Percentiles rank a stretch among this genome's conserved stretches.
Conservation (phyloP, 2,329 filamentous ascomycete genomes). For the Colletotrichum spinosum region DNA sequence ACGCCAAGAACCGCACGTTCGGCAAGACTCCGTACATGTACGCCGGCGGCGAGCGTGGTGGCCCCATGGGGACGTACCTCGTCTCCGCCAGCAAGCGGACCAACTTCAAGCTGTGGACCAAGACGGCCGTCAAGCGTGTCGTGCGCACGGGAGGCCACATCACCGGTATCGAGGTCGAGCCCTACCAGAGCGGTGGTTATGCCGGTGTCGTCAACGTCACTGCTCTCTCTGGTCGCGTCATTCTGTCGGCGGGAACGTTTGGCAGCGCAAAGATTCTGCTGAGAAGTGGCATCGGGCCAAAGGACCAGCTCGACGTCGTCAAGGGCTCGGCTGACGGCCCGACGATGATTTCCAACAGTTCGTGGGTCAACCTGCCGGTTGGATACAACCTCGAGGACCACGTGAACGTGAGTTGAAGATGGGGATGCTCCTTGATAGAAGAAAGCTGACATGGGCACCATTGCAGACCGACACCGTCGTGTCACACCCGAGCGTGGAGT, state of each 20-base stretch:
- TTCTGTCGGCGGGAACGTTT: conserved; percentile 76
- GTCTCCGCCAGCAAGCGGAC: conserved; percentile 67
- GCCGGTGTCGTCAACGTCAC: conserved; percentile 71
- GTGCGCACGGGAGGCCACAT: conserved; percentile 70
- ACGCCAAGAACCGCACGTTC: conserved; percentile 74
- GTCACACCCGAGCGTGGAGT: conserved; percentile 57
- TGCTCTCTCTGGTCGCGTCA: conserved; percentile 69
- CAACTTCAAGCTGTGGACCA: conserved; percentile 76
- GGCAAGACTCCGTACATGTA: conserved; percentile 77
- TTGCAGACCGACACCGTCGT: conserved; percentile 59
- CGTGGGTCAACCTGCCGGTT: conserved; percentile 70
- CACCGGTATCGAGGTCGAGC: conserved; percentile 76
- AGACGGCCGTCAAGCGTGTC: conserved; percentile 75
- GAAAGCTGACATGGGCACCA: background rate
- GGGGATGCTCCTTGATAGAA: background rate
- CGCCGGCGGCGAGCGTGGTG: conserved; percentile 72
- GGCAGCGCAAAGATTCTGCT: conserved; percentile 77
- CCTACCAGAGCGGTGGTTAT: conserved; percentile 63
- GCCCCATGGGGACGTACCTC: conserved; percentile 79
- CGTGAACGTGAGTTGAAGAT: conserved; percentile 51
- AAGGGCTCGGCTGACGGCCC: conserved; percentile 61
- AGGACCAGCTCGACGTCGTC: conserved; percentile 67
- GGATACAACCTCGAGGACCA: conserved; percentile 71
- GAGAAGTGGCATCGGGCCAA: conserved; percentile 75
- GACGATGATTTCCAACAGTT: conserved; percentile 60